phyloP scores from a whole-genome alignment of 441 rosid genomes.

The Croton laevigatus region DNA sequence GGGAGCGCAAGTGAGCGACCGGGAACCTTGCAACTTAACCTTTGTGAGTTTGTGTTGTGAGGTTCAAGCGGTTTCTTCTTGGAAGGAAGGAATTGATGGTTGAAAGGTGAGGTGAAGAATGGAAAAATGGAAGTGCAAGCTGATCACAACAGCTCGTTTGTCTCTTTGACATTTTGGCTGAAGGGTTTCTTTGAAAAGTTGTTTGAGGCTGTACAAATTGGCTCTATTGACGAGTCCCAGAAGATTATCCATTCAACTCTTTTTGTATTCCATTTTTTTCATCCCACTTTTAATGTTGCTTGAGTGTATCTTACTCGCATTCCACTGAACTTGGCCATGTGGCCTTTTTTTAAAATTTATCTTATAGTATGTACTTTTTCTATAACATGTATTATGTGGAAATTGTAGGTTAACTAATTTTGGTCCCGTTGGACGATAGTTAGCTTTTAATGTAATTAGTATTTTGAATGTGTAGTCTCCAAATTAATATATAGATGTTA shows the following conservation, averaged over 20 bases:
- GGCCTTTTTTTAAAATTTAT: too few species aligned
- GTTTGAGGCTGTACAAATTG: constrained; percentile 5
- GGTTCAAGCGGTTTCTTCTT: constrained; percentile 29
- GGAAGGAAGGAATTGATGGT: constrained; percentile 4
- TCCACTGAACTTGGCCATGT: background rate
- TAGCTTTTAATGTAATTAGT: too few species aligned
- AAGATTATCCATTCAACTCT: constrained; percentile 3
- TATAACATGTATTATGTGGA: too few species aligned
- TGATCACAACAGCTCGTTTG: background rate
- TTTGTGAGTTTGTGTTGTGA: constrained; percentile 19
- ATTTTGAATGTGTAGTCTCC: too few species aligned
- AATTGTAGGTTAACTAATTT: too few species aligned
- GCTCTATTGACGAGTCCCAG: constrained; percentile 6
- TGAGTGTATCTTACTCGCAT: background rate
- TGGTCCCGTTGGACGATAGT: too few species aligned
- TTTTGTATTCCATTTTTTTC: background rate
- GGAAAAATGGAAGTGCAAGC: constrained; percentile 14
- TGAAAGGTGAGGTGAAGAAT: constrained; percentile 13
- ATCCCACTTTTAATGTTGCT: background rate
- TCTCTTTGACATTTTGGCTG: background rate
- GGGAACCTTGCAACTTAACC: constrained; percentile 21
- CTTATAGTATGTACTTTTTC: background rate
- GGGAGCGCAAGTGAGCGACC: constrained; percentile 19
- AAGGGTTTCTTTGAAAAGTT: background rate
- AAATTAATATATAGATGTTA: too few species aligned